phyloP scores from a whole-genome alignment of 78 protist species.

The Dictyostelium capitatum region DNA sequence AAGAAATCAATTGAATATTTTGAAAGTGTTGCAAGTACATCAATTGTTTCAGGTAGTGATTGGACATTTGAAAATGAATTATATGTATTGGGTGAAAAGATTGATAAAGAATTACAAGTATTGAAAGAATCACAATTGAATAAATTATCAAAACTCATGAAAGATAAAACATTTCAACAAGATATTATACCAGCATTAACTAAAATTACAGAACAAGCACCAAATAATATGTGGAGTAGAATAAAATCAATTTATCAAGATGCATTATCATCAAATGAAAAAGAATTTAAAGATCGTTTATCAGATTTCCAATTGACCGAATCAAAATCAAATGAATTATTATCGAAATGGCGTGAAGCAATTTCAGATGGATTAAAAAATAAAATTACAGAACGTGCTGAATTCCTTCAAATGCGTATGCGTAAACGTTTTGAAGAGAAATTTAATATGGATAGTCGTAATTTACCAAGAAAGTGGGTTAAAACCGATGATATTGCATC shows the following conservation, averaged over 20 bases:
- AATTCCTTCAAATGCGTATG: conserved; percentile 57
- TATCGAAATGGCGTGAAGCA: conserved; percentile 16
- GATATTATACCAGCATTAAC: conserved; percentile 22
- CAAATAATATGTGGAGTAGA: conserved; percentile 70
- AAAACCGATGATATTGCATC: conserved; percentile 57
- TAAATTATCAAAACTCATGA: conserved; percentile 40
- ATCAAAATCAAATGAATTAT: not conserved
- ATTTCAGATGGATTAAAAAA: not conserved
- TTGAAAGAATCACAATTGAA: conserved; percentile 56
- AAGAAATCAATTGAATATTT: conserved; percentile 58
- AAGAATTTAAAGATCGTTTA: conserved; percentile 37
- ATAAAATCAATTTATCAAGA: conserved; percentile 24
- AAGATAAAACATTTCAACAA: conserved; percentile 36
- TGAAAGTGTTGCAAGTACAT: conserved; percentile 13
- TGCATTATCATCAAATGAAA: conserved; percentile 14
- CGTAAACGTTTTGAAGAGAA: conserved; percentile 66
- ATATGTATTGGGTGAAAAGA: conserved; percentile 18
- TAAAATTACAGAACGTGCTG: conserved; percentile 38
- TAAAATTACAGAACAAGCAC: conserved; percentile 66
- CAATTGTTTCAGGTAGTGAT: conserved; percentile 36
- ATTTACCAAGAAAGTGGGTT: conserved; percentile 79
- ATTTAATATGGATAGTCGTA: conserved; percentile 59
- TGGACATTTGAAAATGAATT: conserved; percentile 27
- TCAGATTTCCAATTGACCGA: conserved; percentile 41
- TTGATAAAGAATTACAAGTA: conserved; percentile 16